Conservation (phyloP, 805 yeast species). For the Pichia deserticola region DNA sequence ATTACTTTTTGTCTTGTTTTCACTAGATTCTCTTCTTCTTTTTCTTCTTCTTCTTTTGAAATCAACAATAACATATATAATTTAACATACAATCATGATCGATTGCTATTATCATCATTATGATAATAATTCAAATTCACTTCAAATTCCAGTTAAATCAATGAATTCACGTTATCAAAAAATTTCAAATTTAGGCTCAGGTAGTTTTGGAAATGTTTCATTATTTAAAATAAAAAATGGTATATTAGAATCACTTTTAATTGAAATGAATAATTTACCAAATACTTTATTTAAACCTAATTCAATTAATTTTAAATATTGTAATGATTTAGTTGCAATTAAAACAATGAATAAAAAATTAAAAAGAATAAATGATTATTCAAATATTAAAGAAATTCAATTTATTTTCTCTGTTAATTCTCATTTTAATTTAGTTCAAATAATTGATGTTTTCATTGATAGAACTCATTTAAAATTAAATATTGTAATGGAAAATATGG, state of each 20-base stretch:
- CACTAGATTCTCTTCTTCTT: too few species aligned
- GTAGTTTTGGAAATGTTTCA: constrained; percentile 68
- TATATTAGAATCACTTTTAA: constrained; percentile 8
- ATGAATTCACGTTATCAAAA: constrained; percentile 38
- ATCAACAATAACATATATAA: too few species aligned
- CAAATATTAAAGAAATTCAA: constrained; percentile 55
- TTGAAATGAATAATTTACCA: constrained; percentile 19
- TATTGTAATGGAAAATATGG: constrained; percentile 86
- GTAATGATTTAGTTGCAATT: constrained; percentile 56
- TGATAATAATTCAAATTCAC: too few species aligned
- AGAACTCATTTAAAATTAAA: constrained; percentile 49
- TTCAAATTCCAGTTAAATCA: constrained; percentile 33
- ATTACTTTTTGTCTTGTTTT: too few species aligned
- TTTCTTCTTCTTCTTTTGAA: too few species aligned
- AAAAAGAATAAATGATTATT: constrained; percentile 45
- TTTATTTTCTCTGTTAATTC: constrained; percentile 63
- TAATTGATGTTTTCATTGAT: constrained; percentile 77
- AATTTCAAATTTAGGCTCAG: constrained; percentile 56
- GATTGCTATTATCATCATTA: too few species aligned
- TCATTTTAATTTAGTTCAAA: constrained; percentile 64
- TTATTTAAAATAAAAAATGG: constrained; percentile 44
- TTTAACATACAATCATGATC: too few species aligned
- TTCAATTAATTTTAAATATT: constrained; percentile 9
- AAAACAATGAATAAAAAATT: constrained; percentile 65
- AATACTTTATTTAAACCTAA: constrained; percentile 48